Base-by-base conservation (phyloP, 106 monocot genomes). In the Narthecium ossifragum region DNA sequence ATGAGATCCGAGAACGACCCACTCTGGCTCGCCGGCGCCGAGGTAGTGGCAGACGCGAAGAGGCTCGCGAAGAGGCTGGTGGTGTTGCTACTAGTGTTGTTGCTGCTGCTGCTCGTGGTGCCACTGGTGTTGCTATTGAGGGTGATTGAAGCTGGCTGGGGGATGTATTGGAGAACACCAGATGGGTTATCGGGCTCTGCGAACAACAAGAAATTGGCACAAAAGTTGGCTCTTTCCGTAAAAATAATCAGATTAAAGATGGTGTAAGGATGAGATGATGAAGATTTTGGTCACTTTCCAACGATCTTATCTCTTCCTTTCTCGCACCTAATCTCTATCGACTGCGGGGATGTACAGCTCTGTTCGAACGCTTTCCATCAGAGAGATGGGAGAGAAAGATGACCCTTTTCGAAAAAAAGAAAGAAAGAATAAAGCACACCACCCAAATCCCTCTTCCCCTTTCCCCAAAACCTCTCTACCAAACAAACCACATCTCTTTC, bases 51-150 rank as follows among this genome's bases (percentile, higher is more conserved):
- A 0, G 83, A 71, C 0, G 78, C 36, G 52, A 75, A 78, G 20
- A 74, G 46, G 59, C 60, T 65, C 0, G 79, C 73, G 27, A 84
- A 84, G 6, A 75, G 57, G 31, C 61, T 74, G 33, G 34, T 37
- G 34, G 50, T 32, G 36, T 21, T 36, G 11, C 48, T 56, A 12
- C 50, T 61, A 30, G 61, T 51, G 20, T 12, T 37, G 8, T 31
- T 58, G 17, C 69, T 50, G 28, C 54, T 64, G 6, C 73, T 50
- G 17, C 54, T 64, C 4, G 39, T 63, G 31, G 40, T 55, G 20
- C 26, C 36, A 23, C 65, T 49, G 61, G 12, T 53, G 41, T 41
- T 31, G 6, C 13, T n/a, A 9, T 5, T 17, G 1, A 8, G 40
- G 23, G 18, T n/a, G 4, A 26, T 12, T 2, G 51, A 8, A 2